phyloP scores from a whole-genome alignment of 202 grass and related monocot genomes.

The Carex sylvatica region DNA sequence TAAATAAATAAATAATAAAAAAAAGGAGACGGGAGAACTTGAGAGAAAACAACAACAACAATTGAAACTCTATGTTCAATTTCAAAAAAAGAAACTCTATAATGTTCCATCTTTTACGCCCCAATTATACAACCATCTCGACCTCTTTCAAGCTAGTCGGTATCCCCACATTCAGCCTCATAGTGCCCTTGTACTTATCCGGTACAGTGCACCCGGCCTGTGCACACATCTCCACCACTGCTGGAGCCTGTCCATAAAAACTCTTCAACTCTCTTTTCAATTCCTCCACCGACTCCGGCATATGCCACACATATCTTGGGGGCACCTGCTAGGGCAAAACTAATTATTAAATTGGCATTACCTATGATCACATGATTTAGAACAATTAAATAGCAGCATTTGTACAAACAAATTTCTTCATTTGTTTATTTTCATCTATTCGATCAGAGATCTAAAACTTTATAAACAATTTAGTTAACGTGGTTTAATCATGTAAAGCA shows the following conservation, averaged over 20 bases:
- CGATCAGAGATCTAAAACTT: neutral
- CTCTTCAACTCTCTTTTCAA: conserved; percentile 74
- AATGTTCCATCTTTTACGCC: neutral
- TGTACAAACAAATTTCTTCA: neutral
- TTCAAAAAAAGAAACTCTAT: neutral
- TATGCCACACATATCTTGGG: conserved; percentile 92
- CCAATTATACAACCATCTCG: conserved; percentile 83
- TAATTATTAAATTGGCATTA: neutral
- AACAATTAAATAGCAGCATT: neutral
- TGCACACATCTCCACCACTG: conserved; percentile 75
- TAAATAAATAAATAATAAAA: neutral
- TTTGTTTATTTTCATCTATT: neutral
- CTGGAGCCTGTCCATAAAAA: conserved; percentile 97
- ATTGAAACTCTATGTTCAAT: neutral
- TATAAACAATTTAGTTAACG: neutral
- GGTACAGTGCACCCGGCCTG: conserved; percentile 62
- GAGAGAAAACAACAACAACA: neutral
- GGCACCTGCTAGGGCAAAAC: conserved; percentile 35
- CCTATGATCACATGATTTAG: neutral
- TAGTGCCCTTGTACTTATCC: conserved; percentile 80
- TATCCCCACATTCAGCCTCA: conserved; percentile 90
- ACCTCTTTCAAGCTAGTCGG: conserved; percentile 71
- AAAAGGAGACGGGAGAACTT: neutral
- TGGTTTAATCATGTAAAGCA: neutral
- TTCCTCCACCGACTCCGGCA: conserved; percentile 55